A percentile compares a stretch with the other conserved stretches of the same genome.
Evolutionary conservation across 2,329 filamentous ascomycete genomes (phyloP).

Genomic region (Penicillium sp.): DNA sequence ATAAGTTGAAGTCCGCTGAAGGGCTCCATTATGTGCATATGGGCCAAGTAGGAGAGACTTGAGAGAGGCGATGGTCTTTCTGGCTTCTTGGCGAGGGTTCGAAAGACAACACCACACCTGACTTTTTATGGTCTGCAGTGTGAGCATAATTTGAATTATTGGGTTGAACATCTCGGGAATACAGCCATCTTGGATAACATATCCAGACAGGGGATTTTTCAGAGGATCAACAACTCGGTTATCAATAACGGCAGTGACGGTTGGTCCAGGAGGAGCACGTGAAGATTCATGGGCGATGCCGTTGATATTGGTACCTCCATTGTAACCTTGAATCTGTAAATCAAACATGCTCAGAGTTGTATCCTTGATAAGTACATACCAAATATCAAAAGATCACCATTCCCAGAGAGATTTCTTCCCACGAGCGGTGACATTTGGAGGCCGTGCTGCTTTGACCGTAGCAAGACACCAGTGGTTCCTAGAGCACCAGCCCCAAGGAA

Average conservation of each 20-base stretch:
- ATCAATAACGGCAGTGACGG: conserved; percentile 19
- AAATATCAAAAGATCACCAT: conserved; percentile 11
- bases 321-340: conserved; percentile 39
- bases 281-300: not conserved
- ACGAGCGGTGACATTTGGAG: conserved; percentile 57
- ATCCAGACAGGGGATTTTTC: conserved; percentile 10
- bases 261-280: conserved; percentile 8
- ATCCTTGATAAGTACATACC: not conserved
- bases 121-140: conserved; percentile 5
- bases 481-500: conserved; percentile 66
- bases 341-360: not conserved
- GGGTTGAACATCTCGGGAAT: conserved; percentile 16
- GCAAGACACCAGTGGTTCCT: conserved; percentile 64
- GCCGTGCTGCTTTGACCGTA: conserved; percentile 59
- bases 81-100: not conserved
- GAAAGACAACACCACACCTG: not conserved
- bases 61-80: not conserved
- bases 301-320: conserved; percentile 9
- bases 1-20: conserved; percentile 62
- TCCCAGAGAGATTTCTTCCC: conserved; percentile 37
- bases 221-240: not conserved
- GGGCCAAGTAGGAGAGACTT: conserved; percentile 60
- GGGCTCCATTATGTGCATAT: conserved; percentile 55
- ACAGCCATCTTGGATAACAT: conserved; percentile 19
- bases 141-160: conserved; percentile 10